phyloP scores from a whole-genome alignment of 208 protist species.

The Crithidia bombi region DNA sequence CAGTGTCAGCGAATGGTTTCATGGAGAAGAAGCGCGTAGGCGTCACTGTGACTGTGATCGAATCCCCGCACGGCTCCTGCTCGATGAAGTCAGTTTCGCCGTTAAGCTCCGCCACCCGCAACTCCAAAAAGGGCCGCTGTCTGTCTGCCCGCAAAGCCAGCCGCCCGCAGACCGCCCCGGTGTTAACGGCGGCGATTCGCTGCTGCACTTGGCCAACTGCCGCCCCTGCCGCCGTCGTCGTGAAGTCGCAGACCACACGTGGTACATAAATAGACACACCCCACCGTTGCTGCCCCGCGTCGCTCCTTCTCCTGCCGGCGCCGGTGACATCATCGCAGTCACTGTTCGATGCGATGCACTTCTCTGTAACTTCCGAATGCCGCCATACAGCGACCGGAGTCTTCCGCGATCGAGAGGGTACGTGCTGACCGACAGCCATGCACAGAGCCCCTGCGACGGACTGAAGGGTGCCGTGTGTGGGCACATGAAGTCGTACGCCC shows the following conservation, averaged over 20 bases:
- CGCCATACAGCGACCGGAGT: not conserved
- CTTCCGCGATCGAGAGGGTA: not conserved
- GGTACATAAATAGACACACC: constrained; percentile 1
- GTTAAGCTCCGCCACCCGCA: not conserved
- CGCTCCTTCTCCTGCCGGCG: too few species aligned
- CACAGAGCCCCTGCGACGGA: constrained; percentile 8
- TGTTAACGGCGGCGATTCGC: too few species aligned
- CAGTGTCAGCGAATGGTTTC: not conserved
- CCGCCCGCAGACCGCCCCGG: too few species aligned
- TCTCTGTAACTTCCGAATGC: not conserved
- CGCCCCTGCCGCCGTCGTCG: not conserved
- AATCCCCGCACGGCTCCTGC: not conserved
- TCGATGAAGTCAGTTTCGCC: constrained; percentile 17
- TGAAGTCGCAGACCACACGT: constrained; percentile 2
- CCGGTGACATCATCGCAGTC: not conserved
- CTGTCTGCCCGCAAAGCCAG: not conserved
- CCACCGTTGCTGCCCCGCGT: not conserved
- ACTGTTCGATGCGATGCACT: too few species aligned
- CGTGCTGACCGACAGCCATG: constrained; percentile 8
- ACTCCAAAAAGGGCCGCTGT: not conserved
- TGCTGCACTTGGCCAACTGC: not conserved
- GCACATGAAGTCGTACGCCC: constrained; percentile 6
- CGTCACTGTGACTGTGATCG: not conserved
- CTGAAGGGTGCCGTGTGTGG: not conserved
- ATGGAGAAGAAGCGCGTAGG: constrained; percentile 9